A percentile compares a stretch with the other conserved stretches of the same genome.
phyloP scores from a whole-genome alignment of 352 stramenopile genomes.

The Globisporangium nunn region DNA sequence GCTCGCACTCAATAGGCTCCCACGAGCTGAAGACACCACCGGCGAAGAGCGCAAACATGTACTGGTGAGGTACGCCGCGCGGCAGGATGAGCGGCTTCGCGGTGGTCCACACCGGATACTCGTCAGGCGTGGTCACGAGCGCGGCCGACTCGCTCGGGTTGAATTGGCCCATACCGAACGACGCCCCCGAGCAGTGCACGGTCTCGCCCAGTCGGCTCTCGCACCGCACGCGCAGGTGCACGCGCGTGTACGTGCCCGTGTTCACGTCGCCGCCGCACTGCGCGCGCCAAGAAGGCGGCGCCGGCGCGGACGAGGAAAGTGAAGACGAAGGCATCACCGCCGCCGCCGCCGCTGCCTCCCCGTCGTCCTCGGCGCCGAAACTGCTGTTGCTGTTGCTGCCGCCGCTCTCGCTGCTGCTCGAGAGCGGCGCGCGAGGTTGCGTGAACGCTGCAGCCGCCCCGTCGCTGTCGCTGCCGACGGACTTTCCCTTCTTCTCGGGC shows the following conservation, averaged over 20 bases:
- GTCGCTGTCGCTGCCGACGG: not conserved
- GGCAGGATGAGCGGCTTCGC: constrained; percentile 90
- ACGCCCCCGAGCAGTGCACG: constrained; percentile 74
- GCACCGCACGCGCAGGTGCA: constrained; percentile 64
- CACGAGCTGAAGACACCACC: constrained; percentile 78
- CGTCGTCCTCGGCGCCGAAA: constrained; percentile 13
- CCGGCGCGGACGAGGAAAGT: not conserved
- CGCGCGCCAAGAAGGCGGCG: not conserved
- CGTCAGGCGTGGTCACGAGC: constrained; percentile 93
- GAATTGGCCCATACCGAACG: constrained; percentile 84
- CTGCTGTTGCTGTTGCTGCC: constrained; percentile 14
- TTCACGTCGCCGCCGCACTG: constrained; percentile 51
- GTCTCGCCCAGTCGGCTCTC: constrained; percentile 69
- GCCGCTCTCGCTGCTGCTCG: constrained; percentile 11
- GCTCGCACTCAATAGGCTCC: constrained; percentile 69
- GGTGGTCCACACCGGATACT: constrained; percentile 95
- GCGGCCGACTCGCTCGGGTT: constrained; percentile 88
- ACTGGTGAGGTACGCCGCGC: constrained; percentile 73
- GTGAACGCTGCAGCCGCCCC: constrained; percentile 4
- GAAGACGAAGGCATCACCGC: constrained; percentile 2
- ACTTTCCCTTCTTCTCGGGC: constrained; percentile 17
- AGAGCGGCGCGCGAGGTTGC: constrained; percentile 2
- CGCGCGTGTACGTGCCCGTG: constrained; percentile 73
- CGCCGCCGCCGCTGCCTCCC: not conserved
- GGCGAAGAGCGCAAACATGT: constrained; percentile 89